Evolutionary conservation across 176 grass and related monocot genomes (phyloP).

Genomic region (Zea luxurians): DNA sequence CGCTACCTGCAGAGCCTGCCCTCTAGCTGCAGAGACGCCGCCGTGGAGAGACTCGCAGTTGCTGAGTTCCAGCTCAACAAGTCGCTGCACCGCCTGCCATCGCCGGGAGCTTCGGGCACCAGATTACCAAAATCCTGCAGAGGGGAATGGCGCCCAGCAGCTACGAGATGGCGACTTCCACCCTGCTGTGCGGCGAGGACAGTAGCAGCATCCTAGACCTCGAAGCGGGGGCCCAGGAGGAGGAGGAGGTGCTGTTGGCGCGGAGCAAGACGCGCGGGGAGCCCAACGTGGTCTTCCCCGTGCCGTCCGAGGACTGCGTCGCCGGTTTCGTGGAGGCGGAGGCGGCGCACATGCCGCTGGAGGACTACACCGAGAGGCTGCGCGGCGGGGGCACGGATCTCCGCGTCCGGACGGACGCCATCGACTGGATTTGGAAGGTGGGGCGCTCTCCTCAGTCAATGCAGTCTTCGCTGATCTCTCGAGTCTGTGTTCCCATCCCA

Average conservation of each 20-base stretch:
- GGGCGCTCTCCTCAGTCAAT: neutral
- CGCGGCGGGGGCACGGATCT: slow-evolving; percentile 51
- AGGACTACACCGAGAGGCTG: slow-evolving; percentile 73
- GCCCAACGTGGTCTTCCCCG: slow-evolving; percentile 42
- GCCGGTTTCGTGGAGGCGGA: slow-evolving; percentile 56
- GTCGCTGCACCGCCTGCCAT: too few species aligned
- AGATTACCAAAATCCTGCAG: neutral
- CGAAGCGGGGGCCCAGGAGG: slow-evolving; percentile 34
- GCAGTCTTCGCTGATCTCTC: too few species aligned
- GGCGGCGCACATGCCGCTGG: slow-evolving; percentile 66
- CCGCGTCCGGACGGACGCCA: slow-evolving; percentile 61
- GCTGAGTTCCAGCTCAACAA: too few species aligned
- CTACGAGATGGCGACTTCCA: slow-evolving; percentile 75
- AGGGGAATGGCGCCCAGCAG: slow-evolving; percentile 58
- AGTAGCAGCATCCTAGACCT: slow-evolving; percentile 69
- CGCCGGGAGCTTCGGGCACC: neutral
- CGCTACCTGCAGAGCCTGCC: too few species aligned
- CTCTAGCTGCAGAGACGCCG: too few species aligned
- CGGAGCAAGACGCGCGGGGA: slow-evolving; percentile 14
- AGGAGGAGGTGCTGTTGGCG: neutral
- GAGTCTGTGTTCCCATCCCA: neutral
- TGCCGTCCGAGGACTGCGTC: slow-evolving; percentile 74
- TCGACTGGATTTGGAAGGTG: slow-evolving; percentile 95
- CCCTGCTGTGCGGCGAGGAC: slow-evolving; percentile 92
- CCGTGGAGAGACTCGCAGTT: too few species aligned